Base-by-base conservation (phyloP, 768 basidiomycete genomes). In the Collybia mongolica region DNA sequence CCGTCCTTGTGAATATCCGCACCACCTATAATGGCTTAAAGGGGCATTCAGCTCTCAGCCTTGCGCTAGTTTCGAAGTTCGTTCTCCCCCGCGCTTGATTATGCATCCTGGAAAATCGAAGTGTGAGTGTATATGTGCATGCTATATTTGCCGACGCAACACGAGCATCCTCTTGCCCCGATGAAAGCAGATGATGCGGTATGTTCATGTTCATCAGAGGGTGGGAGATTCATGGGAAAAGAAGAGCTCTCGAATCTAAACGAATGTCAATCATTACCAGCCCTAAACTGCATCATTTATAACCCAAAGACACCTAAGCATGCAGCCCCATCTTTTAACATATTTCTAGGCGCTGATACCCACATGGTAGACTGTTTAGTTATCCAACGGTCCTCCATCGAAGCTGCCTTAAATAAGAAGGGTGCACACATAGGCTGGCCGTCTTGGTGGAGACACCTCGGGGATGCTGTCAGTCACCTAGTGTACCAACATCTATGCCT, bases 381-480 rank as follows among this genome's bases (percentile, higher is more conserved):
- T 44, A 53, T 51, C 52, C 60, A 69, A 61, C 75, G 73, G 67
- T 74, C 76, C 65, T 75, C 75, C 77, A 82, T 80, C 78, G 55
- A 59, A 58, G 62, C 65, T 60, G 76, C 80, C 83, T 84, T 68
- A 85, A 80, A n/a, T n/a, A 86, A 54, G n/a, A 59, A 70, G 48
- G 78, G 63, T 79, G 60, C 77, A 74, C 75, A 75, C 77, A 80
- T 84, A 81, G 84, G 83, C 84, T 67, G 77, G 66, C 59, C 74
- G 68, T 77, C 73, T 74, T 71, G 64, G 58, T 59, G 55, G 50
- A 50, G 29, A 43, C 58, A 56, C 58, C 45, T 39, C 7, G 58
- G 77, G 77, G 79, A 68, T 71, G 73, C 32, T 55, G 52, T 73
- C 74, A 72, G 84, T 84, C 84, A 86, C 83, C 83, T 81, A 73